A percentile compares a stretch with the other conserved stretches of the same genome.
Conservation (phyloP, 805 yeast species). For the Blastobotrys attinorum region DNA sequence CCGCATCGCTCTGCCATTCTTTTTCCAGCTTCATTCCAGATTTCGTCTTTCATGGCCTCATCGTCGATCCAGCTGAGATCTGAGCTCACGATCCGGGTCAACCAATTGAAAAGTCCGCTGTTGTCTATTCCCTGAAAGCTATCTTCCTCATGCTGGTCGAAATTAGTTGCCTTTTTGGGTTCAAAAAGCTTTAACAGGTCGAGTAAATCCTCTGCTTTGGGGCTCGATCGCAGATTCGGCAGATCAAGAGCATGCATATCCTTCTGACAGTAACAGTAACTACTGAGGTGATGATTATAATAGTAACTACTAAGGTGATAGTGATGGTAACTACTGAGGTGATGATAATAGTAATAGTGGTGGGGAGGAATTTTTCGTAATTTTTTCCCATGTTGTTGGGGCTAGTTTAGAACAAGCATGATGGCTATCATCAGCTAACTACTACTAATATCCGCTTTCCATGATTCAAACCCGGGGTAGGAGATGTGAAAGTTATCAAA, state of each 20-base stretch:
- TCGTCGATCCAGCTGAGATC: conserved; percentile 39
- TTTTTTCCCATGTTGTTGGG: too few relatives aligned
- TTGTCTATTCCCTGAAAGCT: conserved; percentile 7
- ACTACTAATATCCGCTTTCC: too few relatives aligned
- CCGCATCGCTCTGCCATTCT: conserved; percentile 80
- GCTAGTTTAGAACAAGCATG: too few relatives aligned
- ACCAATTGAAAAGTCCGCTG: conserved; percentile 24
- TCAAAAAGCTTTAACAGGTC: conserved; percentile 13
- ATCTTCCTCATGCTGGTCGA: conserved; percentile 11
- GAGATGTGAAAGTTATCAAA: too few relatives aligned
- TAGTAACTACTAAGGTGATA: too few relatives aligned
- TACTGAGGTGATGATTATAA: too few relatives aligned
- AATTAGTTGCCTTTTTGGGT: conserved; percentile 13
- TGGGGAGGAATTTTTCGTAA: too few relatives aligned
- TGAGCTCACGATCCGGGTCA: conserved; percentile 24
- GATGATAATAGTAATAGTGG: too few relatives aligned
- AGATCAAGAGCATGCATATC: conserved; percentile 24
- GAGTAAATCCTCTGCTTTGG: conserved; percentile 14
- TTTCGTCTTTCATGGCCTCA: conserved; percentile 25
- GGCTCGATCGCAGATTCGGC: conserved; percentile 19
- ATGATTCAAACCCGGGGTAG: too few relatives aligned
- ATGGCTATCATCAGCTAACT: too few relatives aligned
- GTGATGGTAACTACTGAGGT: too few relatives aligned
- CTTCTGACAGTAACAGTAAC: neutral
- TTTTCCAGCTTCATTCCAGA: conserved; percentile 50